Conservation (phyloP, 1,139 yeast species). For the Hyphopichia pseudoburtonii region DNA sequence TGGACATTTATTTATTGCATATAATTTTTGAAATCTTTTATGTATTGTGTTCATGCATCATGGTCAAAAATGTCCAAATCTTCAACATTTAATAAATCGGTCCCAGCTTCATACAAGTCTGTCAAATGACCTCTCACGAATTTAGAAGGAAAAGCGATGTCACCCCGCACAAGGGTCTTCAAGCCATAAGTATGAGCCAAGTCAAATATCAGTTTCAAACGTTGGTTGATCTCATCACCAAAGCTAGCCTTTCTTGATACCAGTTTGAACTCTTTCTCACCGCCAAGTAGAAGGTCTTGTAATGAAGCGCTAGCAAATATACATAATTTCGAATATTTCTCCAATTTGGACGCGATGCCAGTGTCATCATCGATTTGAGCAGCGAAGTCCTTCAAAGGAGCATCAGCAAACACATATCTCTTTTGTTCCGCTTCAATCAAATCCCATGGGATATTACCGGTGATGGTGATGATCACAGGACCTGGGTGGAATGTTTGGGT, state of each 20-base stretch:
- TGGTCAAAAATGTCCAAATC: conserved; percentile 28
- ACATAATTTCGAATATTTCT: conserved; percentile 25
- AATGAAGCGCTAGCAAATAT: conserved; percentile 38
- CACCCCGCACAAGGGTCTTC: conserved; percentile 48
- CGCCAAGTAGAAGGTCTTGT: conserved; percentile 29
- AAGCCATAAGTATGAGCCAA: conserved; percentile 37
- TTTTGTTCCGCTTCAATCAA: conserved; percentile 22
- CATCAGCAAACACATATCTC: conserved; percentile 40
- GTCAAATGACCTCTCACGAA: conserved; percentile 30
- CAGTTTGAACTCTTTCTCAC: conserved; percentile 17
- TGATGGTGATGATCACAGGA: conserved; percentile 38
- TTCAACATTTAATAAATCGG: conserved; percentile 43
- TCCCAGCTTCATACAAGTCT: conserved; percentile 26
- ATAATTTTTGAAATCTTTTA: too few relatives aligned
- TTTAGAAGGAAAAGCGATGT: conserved; percentile 37
- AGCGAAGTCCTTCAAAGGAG: conserved; percentile 29
- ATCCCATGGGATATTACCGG: conserved; percentile 42
- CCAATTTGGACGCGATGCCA: too few relatives aligned
- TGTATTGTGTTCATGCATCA: neutral
- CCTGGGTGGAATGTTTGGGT: conserved; percentile 26
- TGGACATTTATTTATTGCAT: too few relatives aligned
- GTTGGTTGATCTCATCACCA: conserved; percentile 17
- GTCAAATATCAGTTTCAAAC: conserved; percentile 21
- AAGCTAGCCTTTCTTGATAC: conserved; percentile 16
- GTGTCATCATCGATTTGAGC: conserved; percentile 13